phyloP scores from a whole-genome alignment of 441 rosid species.

The Gossypium davidsonii region DNA sequence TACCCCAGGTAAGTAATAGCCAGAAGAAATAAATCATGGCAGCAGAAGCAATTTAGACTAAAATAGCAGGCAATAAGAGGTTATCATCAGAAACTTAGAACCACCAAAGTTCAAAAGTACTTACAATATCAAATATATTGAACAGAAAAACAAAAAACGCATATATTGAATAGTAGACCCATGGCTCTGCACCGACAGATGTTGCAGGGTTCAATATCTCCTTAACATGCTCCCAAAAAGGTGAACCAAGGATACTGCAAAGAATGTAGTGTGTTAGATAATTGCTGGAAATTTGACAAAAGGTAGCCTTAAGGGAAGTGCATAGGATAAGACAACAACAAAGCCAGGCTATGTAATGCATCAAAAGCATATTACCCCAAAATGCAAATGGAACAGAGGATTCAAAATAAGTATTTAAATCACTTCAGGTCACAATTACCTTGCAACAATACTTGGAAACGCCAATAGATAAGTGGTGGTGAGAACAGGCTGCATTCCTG shows the following conservation, averaged over 20 bases:
- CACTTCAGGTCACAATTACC: slow-evolving; percentile 34
- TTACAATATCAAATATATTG: slow-evolving; percentile 94
- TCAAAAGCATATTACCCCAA: background rate
- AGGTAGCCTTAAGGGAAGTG: background rate
- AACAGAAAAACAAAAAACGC: slow-evolving; percentile 81
- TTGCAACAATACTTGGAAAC: slow-evolving; percentile 85
- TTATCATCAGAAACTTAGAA: slow-evolving; percentile 1
- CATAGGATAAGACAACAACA: background rate
- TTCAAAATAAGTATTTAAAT: background rate
- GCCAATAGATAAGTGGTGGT: slow-evolving; percentile 83
- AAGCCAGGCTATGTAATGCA: slow-evolving; percentile 10
- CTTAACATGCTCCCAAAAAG: slow-evolving; percentile 68
- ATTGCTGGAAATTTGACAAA: slow-evolving; percentile 3
- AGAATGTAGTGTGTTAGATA: slow-evolving; percentile 25
- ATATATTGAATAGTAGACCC: slow-evolving; percentile 84
- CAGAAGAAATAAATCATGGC: background rate
- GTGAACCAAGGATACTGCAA: slow-evolving; percentile 69
- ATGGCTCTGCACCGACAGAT: slow-evolving; percentile 82
- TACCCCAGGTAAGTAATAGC: background rate
- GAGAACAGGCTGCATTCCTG: slow-evolving; percentile 97
- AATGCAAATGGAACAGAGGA: slow-evolving; percentile 3
- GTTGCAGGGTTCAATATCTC: slow-evolving; percentile 82
- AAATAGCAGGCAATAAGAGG: slow-evolving; percentile 1
- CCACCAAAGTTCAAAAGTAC: slow-evolving; percentile 22
- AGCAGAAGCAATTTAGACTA: background rate